Base-by-base conservation (phyloP, 2,329 filamentous ascomycete genomes). In the Penicillium sp. region DNA sequence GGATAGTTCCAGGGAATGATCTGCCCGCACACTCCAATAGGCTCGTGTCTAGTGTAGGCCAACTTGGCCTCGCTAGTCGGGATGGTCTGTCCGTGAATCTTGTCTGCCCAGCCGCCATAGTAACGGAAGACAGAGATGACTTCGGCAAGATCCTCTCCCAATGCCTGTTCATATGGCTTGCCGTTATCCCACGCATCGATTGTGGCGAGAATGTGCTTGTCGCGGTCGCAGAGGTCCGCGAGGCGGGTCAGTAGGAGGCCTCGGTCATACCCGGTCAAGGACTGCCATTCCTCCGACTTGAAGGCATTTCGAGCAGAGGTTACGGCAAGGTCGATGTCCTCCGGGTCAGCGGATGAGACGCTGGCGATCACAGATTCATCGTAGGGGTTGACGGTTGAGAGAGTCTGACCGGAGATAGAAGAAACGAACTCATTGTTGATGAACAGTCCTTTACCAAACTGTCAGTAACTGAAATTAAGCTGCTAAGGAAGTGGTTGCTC, bases 51-150 rank as follows among this genome's bases (percentile, higher is more conserved):
- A 16, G 53, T 55, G 16, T 55, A 55, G 13, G 53, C 53, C 39
- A 55, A 34, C 40, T 55, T 55, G 9, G 40, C 22, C 18, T 24
- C 53, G 24, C 9, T 35, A 7, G 32, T 44, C 20, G 32, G 31
- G 62, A 94, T 86, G 61, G 91, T 90, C 82, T 92, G 91, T 76
- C 91, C 91, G 79, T 89, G 82, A 66, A 95, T 89, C 87, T 96
- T 96, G 82, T 96, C 95, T 90, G 81, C 94, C 88, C 89, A 96
- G 61, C 92, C 91, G 71, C 83, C 91, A 68, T 93, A 94, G 81
- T 93, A 97, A 53, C 64, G 11, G 53, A 59, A 49, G 42, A 53
- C 52, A 40, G 48, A 56, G 45, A 58, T 58, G 43, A 50, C 47
- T 7, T 51, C 53, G 1, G 38, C 39, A 22, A 55, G 32, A 2